Conservation (phyloP, 805 yeast genomes). For the Wickerhamomyces subpelliculosus region DNA sequence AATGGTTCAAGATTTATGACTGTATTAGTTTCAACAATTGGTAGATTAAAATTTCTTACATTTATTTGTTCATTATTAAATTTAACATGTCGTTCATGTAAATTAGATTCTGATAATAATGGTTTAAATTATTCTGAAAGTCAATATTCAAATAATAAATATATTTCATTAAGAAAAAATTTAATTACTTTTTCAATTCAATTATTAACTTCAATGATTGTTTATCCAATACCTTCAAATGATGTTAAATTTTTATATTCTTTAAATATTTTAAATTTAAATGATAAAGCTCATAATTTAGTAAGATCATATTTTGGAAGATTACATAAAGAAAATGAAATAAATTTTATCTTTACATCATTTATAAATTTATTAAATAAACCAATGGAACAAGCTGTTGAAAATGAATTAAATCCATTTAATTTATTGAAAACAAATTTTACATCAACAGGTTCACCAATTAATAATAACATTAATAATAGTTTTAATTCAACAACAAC, state of each 20-base stretch:
- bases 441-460: conserved; percentile 7
- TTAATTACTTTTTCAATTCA: conserved; percentile 54
- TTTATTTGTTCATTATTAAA: conserved; percentile 69
- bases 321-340: conserved; percentile 47
- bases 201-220: conserved; percentile 50
- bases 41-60: conserved; percentile 40
- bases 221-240: conserved; percentile 56
- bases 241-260: conserved; percentile 30
- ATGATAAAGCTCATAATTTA: conserved; percentile 36
- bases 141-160: conserved; percentile 19
- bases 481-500: conserved; percentile 10
- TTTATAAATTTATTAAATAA: conserved; percentile 40
- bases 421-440: conserved; percentile 18
- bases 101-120: conserved; percentile 31
- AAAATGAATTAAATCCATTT: conserved; percentile 31
- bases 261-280: conserved; percentile 21
- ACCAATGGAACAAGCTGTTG: conserved; percentile 35
- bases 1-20: conserved; percentile 59
- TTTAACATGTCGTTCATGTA: conserved; percentile 45
- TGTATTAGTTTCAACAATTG: conserved; percentile 42
- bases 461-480: not conserved
- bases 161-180: conserved; percentile 33
- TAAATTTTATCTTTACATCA: conserved; percentile 40
- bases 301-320: conserved; percentile 46
- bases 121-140: conserved; percentile 34